Percentiles rank a stretch among this genome's conserved stretches.
phyloP scores from a whole-genome alignment of 108 stramenopile species.

The Fragilaria crotonensis region DNA sequence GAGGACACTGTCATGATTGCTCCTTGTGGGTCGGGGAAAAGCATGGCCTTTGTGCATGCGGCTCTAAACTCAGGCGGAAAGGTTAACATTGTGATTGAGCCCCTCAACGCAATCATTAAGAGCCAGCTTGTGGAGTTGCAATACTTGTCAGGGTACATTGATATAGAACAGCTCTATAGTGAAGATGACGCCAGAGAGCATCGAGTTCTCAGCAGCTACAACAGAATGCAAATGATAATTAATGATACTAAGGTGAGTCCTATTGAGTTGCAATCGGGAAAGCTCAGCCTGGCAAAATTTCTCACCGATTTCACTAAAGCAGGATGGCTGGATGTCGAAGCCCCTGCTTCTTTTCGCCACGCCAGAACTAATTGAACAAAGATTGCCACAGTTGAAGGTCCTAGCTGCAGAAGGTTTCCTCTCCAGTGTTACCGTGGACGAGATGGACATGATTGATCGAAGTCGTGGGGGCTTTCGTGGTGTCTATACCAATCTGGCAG shows the following conservation, averaged over 20 bases:
- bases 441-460: constrained; percentile 4
- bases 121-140: constrained; percentile 1
- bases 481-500: neutral
- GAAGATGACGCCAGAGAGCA: neutral
- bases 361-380: constrained; percentile 9
- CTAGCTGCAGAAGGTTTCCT: neutral
- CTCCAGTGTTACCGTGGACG: constrained; percentile 3
- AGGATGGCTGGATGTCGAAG: neutral
- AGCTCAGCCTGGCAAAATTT: neutral
- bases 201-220: neutral
- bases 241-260: neutral
- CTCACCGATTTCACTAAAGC: neutral
- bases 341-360: constrained; percentile 6
- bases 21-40: constrained; percentile 15
- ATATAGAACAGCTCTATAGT: neutral
- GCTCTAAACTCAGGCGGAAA: constrained; percentile 3
- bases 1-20: constrained; percentile 3
- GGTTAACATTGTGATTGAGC: constrained; percentile 12
- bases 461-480: neutral
- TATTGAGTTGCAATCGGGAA: too few relatives aligned
- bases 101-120: constrained; percentile 3
- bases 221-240: neutral
- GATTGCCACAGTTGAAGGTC: neutral
- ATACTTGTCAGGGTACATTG: neutral
- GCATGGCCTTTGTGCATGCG: neutral